Evolutionary conservation across 139 green algal species (phyloP), one percentile per base, ranked within the genome.

Genomic region (Auxenochlorella pyrenoidosa): DNA sequence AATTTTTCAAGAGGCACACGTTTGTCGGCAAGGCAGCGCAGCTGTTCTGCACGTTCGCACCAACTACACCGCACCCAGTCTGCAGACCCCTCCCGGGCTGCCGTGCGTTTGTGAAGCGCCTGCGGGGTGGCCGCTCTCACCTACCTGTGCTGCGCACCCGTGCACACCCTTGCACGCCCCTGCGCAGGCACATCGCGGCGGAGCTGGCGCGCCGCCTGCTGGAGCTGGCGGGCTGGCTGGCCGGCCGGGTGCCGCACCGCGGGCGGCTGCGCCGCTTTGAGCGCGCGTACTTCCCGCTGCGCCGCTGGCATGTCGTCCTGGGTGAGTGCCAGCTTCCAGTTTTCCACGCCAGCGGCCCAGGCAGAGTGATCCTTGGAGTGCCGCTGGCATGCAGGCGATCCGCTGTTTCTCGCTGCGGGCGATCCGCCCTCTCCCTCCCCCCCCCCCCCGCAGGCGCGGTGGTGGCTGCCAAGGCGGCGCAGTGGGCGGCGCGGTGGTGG

Each of bases 261-360:
- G 54, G 54, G 54, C 80, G 80, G 36, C 47, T 90, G 54, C 79
- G 63, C 18, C 5, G 70, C 18, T 90, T 90, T 71, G 86, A 88
- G 80, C 66, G 79, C 0, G 36, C 28, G 2, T 87, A 77, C 44
- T 88, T 85, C 16, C 58, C 75, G 51, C 54, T 90, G 47, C 87
- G 81, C 3, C 80, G 87, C n/a, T 91, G 85, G 85, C 88, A 91
- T 58, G 78, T 72, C 24, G 34, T 54, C 34, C 47, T 75, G 16
- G 83, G 83, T 87, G 51, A 24, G 83, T 38, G 38, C 2, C 1
- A 47, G 5, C n/a, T 38, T n/a, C n/a, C n/a, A n/a, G n/a, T n/a
- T n/a, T n/a, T n/a, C n/a, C n/a, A n/a, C n/a, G n/a, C n/a, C n/a
- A n/a, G n/a, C n/a, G n/a, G n/a, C n/a, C n/a, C n/a, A n/a, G n/a